Evolutionary conservation across 2,329 filamentous ascomycete genomes (phyloP), one percentile per base, ranked within the genome.

Genomic region (Exophiala viscosa): DNA sequence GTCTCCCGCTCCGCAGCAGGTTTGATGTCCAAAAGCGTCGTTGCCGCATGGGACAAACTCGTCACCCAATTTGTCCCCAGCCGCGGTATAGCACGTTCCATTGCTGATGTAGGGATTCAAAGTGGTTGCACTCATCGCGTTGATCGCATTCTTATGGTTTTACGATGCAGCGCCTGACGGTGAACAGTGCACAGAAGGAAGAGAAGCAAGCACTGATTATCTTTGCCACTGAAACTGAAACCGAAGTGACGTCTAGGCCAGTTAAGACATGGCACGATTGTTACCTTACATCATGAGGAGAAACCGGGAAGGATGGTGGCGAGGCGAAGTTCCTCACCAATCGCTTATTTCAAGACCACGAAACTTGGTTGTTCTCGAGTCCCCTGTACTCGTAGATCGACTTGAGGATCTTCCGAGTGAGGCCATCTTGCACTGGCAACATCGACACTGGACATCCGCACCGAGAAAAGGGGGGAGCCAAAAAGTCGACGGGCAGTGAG

Each of bases 31-130:
- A 36, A 66, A 64, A 4, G 50, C 62, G 8, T 52, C 62, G 40
- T 71, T 71, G 34, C 68, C 68, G 41, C 68, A 70, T 1, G 68
- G 67, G 9, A 71, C 60, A 54, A 67, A 66, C 23, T 42, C 51
- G 8, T 39, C 15, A 9, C 50, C 48, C 15, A 55, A 52, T 15
- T 58, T 45, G 2, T 55, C 23, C 3, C 58, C 54, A 0, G 54
- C 33, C 5, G 58, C 62, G 3, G 32, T 48, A 48, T 67, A 68
- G 54, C 68, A 70, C 35, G 66, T 69, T 38, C 68, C 68, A 50
- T 69, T 70, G 48, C 66, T 66, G 48, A 70, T 57, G 47, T 53
- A 63, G 31, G 60, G 50, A 42, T 67, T 63, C 4, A 57, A 5
- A 20, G 41, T n/a, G n/a, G n/a, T n/a, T n/a, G n/a, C 38, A 41